Evolutionary conservation across 805 yeast species (phyloP).

Genomic region (Hanseniaspora lachancei): DNA sequence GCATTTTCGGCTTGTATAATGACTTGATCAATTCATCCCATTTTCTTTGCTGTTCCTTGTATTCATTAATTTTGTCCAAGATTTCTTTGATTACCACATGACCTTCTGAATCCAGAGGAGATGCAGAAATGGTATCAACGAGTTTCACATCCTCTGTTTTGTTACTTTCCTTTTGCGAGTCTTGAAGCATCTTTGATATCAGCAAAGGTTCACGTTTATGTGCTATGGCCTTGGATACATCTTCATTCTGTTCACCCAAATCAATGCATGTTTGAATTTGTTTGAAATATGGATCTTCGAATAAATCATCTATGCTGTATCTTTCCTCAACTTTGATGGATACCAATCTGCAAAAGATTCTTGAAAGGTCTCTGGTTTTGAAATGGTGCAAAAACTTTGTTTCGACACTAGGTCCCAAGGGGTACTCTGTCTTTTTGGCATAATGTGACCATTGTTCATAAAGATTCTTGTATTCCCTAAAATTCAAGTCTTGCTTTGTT

Average conservation of each 20-base stretch:
- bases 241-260: not conserved
- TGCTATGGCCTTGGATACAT: not conserved
- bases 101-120: slow-evolving; percentile 3
- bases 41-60: not conserved
- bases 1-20: not conserved
- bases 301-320: slow-evolving; percentile 40
- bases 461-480: slow-evolving; percentile 44
- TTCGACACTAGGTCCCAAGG: slow-evolving; percentile 53
- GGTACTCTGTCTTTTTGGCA: not conserved
- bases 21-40: not conserved
- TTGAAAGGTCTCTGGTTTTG: slow-evolving; percentile 45
- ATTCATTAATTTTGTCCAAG: not conserved
- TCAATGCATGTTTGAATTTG: slow-evolving; percentile 43
- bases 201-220: slow-evolving; percentile 6
- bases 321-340: slow-evolving; percentile 48
- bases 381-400: slow-evolving; percentile 55
- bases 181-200: not conserved
- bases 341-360: slow-evolving; percentile 62
- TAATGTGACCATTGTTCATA: slow-evolving; percentile 6
- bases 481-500: slow-evolving; percentile 34
- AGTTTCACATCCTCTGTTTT: not conserved
- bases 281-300: slow-evolving; percentile 53
- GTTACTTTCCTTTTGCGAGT: not conserved
- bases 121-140: not conserved
- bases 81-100: slow-evolving; percentile 3